Evolutionary conservation across 2,329 filamentous ascomycete species (phyloP), one percentile per base, ranked within the genome.

Genomic region (Neofusicoccum parvum): DNA sequence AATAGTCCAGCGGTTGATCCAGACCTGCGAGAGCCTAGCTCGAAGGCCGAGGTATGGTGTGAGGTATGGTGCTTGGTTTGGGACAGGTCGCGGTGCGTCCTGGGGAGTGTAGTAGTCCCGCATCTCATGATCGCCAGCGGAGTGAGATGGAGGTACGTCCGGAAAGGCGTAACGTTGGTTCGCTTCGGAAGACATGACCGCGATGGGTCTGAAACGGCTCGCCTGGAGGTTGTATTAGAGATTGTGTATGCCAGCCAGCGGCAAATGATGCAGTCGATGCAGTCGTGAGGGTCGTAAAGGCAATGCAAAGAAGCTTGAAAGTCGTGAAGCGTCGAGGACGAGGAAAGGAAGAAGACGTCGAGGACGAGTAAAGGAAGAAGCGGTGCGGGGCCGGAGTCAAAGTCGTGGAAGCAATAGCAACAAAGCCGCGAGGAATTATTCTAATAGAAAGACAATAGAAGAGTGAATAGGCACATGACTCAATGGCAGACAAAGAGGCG

Each of bases 1-100:
- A 67, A 98, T 84, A 45, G 95, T 98, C 95, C 95, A 99, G 79
- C 92, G 88, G 83, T 99, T 98, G 81, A 99, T 89, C 93, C 94
- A 97, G 78, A 96, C 86, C 83, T 99, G 95, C 62, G 95, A 98
- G 72, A 98, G 86, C 73, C 94, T 90, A 72, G 94, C 90, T 74
- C 89, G 88, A 74, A 97, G 88, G 72, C 94, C 93, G 69, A 99
- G 90, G 78, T 98, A 98, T 68, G 95, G 94, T 69, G 93, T 97
- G 74, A 91, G 85, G 75, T 87, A 87, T 76, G 87, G 87, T 78
- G 87, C 85, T 69, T 90, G 88, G 76, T 87, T 85, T 74, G 83
- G 79, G 76, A 81, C 75, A 79, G 85, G 82, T 80, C 84, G 84
- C 78, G 85, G 78, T 81, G 76, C 79, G 74, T 82, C 82, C 77